Conservation (phyloP, 2,329 filamentous ascomycete genomes). For the Trichoderma koningii region DNA sequence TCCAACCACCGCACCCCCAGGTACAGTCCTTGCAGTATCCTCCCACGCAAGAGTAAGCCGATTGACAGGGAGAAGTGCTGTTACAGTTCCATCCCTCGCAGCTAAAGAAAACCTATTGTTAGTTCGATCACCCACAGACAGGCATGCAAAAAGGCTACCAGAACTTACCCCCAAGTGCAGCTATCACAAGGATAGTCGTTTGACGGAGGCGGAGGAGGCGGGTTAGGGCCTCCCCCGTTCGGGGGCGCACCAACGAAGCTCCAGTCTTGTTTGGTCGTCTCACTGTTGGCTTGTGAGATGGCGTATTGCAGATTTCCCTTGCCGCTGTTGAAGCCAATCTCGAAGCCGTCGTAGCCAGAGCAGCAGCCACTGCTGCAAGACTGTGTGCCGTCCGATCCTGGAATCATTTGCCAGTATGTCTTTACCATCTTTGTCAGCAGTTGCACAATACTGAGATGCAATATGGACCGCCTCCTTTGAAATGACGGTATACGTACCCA, state of each 20-base stretch:
- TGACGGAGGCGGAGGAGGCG: not conserved
- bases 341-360: constrained; percentile 8
- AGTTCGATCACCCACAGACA: not conserved
- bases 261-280: constrained; percentile 19
- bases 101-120: not conserved
- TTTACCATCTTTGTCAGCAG: not conserved
- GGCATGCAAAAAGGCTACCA: rapidly evolving
- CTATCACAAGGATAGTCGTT: constrained; percentile 4
- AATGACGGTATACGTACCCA: not conserved
- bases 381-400: not conserved
- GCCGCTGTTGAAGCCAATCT: constrained; percentile 17
- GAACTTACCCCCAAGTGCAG: constrained; percentile 17
- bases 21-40: constrained; percentile 17
- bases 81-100: constrained; percentile 14
- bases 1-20: constrained; percentile 18
- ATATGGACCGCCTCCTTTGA: not conserved
- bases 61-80: constrained; percentile 8
- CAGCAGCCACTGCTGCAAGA: constrained; percentile 11
- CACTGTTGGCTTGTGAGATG: constrained; percentile 1
- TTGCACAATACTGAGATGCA: not conserved
- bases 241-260: constrained; percentile 17
- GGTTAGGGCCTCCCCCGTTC: constrained; percentile 4
- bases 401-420: constrained; percentile 18
- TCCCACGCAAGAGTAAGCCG: constrained; percentile 17
- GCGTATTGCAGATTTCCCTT: constrained; percentile 11